Conservation (phyloP, 441 rosid species). For the Hura crepitans region DNA sequence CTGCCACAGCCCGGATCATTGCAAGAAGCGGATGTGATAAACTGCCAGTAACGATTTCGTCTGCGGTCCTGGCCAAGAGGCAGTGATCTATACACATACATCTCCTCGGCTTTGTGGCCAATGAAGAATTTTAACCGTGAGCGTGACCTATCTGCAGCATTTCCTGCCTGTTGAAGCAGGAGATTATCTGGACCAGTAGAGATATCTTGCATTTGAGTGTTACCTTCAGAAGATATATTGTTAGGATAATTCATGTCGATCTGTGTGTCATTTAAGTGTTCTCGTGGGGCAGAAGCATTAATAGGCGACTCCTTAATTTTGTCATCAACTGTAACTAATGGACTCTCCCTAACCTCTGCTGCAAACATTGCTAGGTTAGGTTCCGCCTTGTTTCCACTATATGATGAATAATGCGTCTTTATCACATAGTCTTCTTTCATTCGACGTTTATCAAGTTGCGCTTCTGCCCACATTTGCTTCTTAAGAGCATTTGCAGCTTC, state of each 20-base stretch:
- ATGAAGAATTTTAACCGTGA: conserved; percentile 65
- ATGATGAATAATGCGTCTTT: conserved; percentile 43
- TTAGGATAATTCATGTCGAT: conserved; percentile 33
- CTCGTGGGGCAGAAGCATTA: conserved; percentile 34
- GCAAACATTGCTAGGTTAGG: conserved; percentile 30
- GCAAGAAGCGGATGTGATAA: conserved; percentile 57
- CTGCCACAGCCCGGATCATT: conserved; percentile 85
- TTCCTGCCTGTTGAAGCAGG: conserved; percentile 50
- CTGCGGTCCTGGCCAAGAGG: conserved; percentile 91
- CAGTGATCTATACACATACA: conserved; percentile 66
- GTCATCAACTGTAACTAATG: conserved; percentile 33
- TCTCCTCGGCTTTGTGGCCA: conserved; percentile 77
- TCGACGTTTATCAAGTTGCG: conserved; percentile 83
- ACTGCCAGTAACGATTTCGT: conserved; percentile 79
- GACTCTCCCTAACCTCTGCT: conserved; percentile 47
- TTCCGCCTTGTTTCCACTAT: conserved; percentile 45
- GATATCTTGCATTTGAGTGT: conserved; percentile 53
- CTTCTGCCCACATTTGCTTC: conserved; percentile 92
- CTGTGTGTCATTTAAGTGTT: conserved; percentile 39
- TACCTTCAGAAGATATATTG: conserved; percentile 40
- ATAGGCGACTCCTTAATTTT: conserved; percentile 27
- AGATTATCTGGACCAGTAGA: conserved; percentile 46
- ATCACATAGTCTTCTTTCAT: conserved; percentile 58
- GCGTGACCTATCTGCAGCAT: conserved; percentile 61
- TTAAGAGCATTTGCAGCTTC: conserved; percentile 81